Base-by-base conservation (phyloP, 306 rosid species). In the Gillenia trifoliata region DNA sequence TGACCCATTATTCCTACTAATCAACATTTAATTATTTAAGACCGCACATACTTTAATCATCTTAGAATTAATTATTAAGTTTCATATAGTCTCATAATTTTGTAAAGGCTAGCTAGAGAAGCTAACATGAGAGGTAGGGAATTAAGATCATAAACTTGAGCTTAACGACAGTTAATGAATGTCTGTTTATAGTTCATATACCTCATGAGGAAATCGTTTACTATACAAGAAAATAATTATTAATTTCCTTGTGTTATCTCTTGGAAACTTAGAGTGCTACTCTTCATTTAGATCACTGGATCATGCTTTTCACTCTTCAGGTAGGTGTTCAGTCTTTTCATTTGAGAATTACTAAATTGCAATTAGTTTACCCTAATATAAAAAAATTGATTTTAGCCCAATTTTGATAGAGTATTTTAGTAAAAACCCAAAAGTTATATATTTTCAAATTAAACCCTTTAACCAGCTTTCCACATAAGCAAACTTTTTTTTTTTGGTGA, bases 271-370 rank as follows among this genome's bases (percentile, higher is more conserved):
- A 20, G 25, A 52, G 52, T 36, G 19, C 52, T 45, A 16, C 15
- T 15, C 52, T 12, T 11, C 4, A 13, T 45, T 9, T 12, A 11
- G 17, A 55, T 11, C 61, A 67, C 8, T 38, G 57, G 72, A 36
- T 36, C 8, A 54, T n/a, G 64, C 74, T 70, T 63, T 31, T 52
- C 49, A 70, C 15, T 38, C 47, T 52, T 70, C 63, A 68, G 26
- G 30, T 47, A 43, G 23, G 57, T 28, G 15, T 41, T 67, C 15
- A 17, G 4, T n/a, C 47, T 49, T 28, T 17, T 70, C 11, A 54
- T 70, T 20, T 70, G 45, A 50, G 47, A 13, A 47, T 54, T 68
- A 47, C 5, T 19, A 6, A 47, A 17, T 28, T 47, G 25, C 38
- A 68, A 19, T 56, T 23, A 8, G 60, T n/a, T n/a, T n/a, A n/a